A percentile compares a stretch with the other conserved stretches of the same genome.
Conservation (phyloP, 768 basidiomycete genomes). For the Dictyophora rubrovolvata region DNA sequence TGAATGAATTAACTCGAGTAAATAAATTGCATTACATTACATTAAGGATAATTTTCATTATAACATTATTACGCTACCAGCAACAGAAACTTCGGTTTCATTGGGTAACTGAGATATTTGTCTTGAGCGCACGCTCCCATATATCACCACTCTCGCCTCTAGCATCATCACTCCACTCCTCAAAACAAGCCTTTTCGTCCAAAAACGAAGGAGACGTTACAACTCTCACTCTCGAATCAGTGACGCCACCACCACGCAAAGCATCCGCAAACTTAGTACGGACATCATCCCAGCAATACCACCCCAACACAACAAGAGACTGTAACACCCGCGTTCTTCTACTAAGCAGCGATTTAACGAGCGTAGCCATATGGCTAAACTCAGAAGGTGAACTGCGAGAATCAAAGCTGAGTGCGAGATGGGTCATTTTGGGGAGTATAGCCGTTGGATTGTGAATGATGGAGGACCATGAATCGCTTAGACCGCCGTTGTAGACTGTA, state of each 20-base stretch:
- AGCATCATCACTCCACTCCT: neutral
- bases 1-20: too few species aligned
- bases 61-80: too few species aligned
- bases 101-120: neutral
- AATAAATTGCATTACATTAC: too few species aligned
- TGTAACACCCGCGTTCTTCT: neutral
- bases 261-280: neutral
- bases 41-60: too few species aligned
- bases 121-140: neutral
- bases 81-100: too few species aligned
- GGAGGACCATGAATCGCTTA: neutral
- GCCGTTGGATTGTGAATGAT: neutral
- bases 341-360: neutral
- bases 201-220: neutral
- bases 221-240: neutral
- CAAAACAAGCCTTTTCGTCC: neutral
- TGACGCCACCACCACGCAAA: neutral
- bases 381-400: neutral
- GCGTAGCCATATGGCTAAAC: neutral
- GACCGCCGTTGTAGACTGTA: neutral
- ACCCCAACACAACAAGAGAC: neutral
- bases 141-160: neutral
- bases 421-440: conserved; percentile 1
- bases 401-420: conserved; percentile 2
- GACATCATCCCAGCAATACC: neutral